A percentile compares a stretch with the other conserved stretches of the same genome.
These are phyloP conservation scores for Beauveria sp. DNA, from an alignment of 2,329 filamentous ascomycete species.

Conservation along the genomic window DNA sequence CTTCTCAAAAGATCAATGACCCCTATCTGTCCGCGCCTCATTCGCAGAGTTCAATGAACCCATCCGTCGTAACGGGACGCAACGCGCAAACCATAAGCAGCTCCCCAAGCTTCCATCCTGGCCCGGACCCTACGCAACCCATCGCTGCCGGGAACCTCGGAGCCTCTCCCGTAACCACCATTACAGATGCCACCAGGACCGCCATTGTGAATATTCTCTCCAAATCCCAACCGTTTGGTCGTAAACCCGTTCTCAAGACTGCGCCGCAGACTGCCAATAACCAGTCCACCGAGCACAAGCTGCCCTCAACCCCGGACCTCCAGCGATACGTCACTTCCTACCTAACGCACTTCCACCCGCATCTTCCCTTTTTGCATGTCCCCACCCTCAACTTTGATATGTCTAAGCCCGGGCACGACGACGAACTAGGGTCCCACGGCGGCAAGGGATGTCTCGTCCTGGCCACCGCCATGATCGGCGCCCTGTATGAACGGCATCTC, in stretches of 20 bases:
- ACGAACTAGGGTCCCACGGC: conserved; percentile 53
- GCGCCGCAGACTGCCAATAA: conserved; percentile 35
- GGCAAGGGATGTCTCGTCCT: conserved; percentile 80
- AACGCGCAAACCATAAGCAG: conserved; percentile 51
- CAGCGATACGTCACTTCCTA: conserved; percentile 88
- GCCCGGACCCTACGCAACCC: conserved; percentile 67
- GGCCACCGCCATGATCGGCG: conserved; percentile 72
- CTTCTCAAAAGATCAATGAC: conserved; percentile 63
- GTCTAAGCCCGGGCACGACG: conserved; percentile 53
- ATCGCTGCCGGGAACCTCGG: conserved; percentile 56
- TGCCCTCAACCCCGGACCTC: conserved; percentile 78
- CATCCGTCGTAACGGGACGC: conserved; percentile 60
- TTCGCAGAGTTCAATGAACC: conserved; percentile 65
- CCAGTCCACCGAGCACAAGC: conserved; percentile 39
- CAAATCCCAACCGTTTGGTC: conserved; percentile 48
- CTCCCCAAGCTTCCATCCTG: conserved; percentile 52
- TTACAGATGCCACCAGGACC: conserved; percentile 56
- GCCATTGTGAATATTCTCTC: conserved; percentile 53
- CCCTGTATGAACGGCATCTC: conserved; percentile 80
- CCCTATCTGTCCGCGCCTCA: conserved; percentile 72
- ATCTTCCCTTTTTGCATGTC: conserved; percentile 89
- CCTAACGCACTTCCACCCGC: conserved; percentile 86
- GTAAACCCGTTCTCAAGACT: conserved; percentile 57
- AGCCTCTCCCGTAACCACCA: conserved; percentile 53
- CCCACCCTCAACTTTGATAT: conserved; percentile 87